Evolutionary conservation across 2,329 filamentous ascomycete species (phyloP).

Genomic region (Aspergillus tubingensis): DNA sequence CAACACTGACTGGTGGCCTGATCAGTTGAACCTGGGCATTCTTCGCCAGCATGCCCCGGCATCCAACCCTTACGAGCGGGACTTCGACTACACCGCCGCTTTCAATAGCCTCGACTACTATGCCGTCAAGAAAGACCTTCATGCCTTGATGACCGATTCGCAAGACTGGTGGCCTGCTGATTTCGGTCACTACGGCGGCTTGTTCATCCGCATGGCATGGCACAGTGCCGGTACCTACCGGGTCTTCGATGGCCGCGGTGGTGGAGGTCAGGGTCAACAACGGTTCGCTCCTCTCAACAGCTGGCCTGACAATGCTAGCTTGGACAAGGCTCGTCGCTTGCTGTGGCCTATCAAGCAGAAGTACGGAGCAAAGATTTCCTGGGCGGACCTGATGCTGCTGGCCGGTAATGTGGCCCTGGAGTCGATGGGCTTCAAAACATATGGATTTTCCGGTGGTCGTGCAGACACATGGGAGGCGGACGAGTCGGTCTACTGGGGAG

Average conservation of each 20-base stretch:
- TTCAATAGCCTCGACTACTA: conserved; percentile 73
- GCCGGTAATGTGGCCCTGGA: conserved; percentile 77
- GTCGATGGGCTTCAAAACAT: conserved; percentile 72
- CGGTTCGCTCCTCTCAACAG: conserved; percentile 78
- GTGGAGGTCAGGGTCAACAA: conserved; percentile 73
- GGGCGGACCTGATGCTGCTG: conserved; percentile 72
- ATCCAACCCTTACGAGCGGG: conserved; percentile 64
- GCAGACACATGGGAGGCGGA: conserved; percentile 74
- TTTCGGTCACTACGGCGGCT: conserved; percentile 77
- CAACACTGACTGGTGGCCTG: conserved; percentile 75
- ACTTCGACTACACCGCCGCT: conserved; percentile 71
- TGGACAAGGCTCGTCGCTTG: conserved; percentile 79
- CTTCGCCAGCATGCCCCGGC: conserved; percentile 68
- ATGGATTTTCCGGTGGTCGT: conserved; percentile 73
- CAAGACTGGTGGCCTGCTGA: conserved; percentile 83
- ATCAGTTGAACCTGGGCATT: conserved; percentile 67
- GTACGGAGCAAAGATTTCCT: conserved; percentile 80
- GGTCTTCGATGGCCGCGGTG: conserved; percentile 72
- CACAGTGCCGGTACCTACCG: conserved; percentile 79
- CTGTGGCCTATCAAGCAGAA: conserved; percentile 83
- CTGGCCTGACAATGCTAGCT: conserved; percentile 77
- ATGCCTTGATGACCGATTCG: conserved; percentile 72
- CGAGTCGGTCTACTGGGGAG: conserved; percentile 76
- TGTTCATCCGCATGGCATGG: conserved; percentile 81
- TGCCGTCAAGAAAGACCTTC: conserved; percentile 72